A percentile compares a stretch with the other conserved stretches of the same genome.
Evolutionary conservation across 495 filamentous ascomycete species (phyloP).

Genomic region (Haplographium delicatum): DNA sequence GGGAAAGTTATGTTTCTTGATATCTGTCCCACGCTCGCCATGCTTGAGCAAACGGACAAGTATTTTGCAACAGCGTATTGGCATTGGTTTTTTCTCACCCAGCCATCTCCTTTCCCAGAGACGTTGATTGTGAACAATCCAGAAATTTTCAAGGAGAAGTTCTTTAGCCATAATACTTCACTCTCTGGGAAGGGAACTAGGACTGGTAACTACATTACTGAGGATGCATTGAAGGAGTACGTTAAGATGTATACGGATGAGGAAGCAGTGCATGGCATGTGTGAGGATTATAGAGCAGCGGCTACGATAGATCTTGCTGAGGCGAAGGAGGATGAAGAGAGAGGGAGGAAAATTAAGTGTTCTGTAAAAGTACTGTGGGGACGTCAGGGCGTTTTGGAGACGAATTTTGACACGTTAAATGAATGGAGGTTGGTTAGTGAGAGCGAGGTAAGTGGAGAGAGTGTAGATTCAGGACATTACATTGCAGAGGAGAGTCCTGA

Average conservation of each 20-base stretch:
- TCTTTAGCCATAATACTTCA: no score
- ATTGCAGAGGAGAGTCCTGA: constrained; percentile 38
- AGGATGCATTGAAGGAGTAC: constrained; percentile 27
- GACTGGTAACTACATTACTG: constrained; percentile 19
- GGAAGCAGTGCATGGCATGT: constrained; percentile 32
- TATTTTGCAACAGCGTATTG: constrained; percentile 33
- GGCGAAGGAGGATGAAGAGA: constrained; percentile 26
- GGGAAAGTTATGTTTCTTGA: constrained; percentile 33
- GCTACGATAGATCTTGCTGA: constrained; percentile 34
- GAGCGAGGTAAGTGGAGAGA: constrained; percentile 25
- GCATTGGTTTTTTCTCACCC: constrained; percentile 42
- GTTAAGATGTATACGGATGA: constrained; percentile 23
- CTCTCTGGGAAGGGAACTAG: constrained; percentile 24
- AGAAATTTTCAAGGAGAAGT: constrained; percentile 20
- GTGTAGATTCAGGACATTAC: constrained; percentile 36
- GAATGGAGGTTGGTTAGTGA: constrained; percentile 33
- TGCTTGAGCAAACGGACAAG: constrained; percentile 30
- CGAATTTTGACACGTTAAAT: constrained; percentile 29
- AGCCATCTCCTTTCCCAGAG: constrained; percentile 33
- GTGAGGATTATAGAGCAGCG: constrained; percentile 39
- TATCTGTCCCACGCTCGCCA: constrained; percentile 35
- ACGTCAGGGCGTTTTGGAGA: constrained; percentile 31
- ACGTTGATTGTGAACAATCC: constrained; percentile 24
- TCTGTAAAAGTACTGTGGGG: constrained; percentile 34
- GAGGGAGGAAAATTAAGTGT: constrained; percentile 31